Conservation (phyloP, 2,329 filamentous ascomycete genomes). For the Arthrobotrys conoides region DNA sequence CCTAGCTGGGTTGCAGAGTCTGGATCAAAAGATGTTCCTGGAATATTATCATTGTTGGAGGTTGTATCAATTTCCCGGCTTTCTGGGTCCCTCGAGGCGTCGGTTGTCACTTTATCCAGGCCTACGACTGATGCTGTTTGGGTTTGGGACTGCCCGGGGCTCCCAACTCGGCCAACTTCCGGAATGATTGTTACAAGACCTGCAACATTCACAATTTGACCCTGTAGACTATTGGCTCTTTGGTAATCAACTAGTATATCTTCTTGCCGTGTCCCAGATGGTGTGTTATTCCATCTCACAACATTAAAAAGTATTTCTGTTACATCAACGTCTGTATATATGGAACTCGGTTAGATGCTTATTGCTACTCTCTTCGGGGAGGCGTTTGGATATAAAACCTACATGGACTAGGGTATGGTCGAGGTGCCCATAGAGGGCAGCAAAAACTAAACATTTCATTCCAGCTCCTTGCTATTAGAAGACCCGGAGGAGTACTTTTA, state of each 20-base stretch:
- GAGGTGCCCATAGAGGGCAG: slow-evolving; percentile 21
- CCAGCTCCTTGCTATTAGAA: slow-evolving; percentile 28
- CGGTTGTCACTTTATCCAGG: not conserved
- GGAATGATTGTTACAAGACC: not conserved
- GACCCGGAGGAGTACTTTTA: not conserved
- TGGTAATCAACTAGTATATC: not conserved
- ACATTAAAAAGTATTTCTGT: slow-evolving; percentile 13
- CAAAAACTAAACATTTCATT: slow-evolving; percentile 38
- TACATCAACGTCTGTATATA: slow-evolving; percentile 32
- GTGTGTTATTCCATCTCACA: slow-evolving; percentile 21
- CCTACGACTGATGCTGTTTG: not conserved
- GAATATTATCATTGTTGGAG: not conserved
- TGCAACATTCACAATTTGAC: not conserved
- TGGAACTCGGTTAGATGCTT: not conserved
- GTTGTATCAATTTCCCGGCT: not conserved
- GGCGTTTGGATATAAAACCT: not conserved
- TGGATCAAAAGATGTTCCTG: not conserved
- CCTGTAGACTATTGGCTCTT: not conserved
- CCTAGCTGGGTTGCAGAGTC: not conserved
- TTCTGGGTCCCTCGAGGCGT: too few species aligned
- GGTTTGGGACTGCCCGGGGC: not conserved
- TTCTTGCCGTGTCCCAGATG: not conserved
- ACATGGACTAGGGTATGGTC: slow-evolving; percentile 20
- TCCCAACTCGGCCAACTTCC: not conserved
- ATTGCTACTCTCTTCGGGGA: not conserved